Conservation (phyloP, 2,329 filamentous ascomycete species). For the Mycosphaerella sp. region DNA sequence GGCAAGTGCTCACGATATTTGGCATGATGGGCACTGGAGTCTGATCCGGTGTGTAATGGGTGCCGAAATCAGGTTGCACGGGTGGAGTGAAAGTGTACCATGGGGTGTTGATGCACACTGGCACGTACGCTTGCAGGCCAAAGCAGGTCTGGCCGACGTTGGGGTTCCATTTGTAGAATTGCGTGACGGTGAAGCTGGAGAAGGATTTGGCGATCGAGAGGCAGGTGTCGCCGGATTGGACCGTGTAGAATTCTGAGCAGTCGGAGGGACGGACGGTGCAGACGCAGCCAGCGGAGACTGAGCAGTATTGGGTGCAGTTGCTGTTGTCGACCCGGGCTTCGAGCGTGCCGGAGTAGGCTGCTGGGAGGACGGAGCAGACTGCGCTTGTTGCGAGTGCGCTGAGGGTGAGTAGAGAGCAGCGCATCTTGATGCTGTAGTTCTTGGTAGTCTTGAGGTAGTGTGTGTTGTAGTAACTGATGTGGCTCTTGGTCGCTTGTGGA, state of each 20-base stretch:
- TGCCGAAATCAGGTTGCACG: conserved; percentile 19
- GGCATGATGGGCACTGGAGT: conserved; percentile 32
- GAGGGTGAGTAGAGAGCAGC: conserved; percentile 18
- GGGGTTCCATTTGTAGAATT: conserved; percentile 35
- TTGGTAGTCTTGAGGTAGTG: not conserved
- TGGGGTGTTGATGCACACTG: conserved; percentile 30
- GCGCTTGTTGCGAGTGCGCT: conserved; percentile 16
- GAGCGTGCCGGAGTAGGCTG: conserved; percentile 11
- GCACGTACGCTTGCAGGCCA: conserved; percentile 31
- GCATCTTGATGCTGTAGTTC: conserved; percentile 12
- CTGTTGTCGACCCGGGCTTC: conserved; percentile 11
- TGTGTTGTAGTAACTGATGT: not conserved
- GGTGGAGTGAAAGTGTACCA: conserved; percentile 19
- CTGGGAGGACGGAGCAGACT: conserved; percentile 16
- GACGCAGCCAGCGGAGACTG: conserved; percentile 19
- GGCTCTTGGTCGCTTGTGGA: not conserved
- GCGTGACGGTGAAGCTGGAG: conserved; percentile 33
- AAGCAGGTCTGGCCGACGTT: conserved; percentile 26
- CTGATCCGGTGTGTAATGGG: conserved; percentile 21
- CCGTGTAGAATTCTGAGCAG: conserved; percentile 26
- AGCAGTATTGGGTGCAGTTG: conserved; percentile 23
- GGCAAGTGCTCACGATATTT: conserved; percentile 28
- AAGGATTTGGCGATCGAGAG: conserved; percentile 29
- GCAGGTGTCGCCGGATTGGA: conserved; percentile 31
- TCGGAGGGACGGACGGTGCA: conserved; percentile 22